A percentile compares a stretch with the other conserved stretches of the same genome.
These are phyloP conservation scores for Pleoardoris graminearum DNA, from an alignment of 2,329 filamentous ascomycete genomes.

Conservation along the genomic window DNA sequence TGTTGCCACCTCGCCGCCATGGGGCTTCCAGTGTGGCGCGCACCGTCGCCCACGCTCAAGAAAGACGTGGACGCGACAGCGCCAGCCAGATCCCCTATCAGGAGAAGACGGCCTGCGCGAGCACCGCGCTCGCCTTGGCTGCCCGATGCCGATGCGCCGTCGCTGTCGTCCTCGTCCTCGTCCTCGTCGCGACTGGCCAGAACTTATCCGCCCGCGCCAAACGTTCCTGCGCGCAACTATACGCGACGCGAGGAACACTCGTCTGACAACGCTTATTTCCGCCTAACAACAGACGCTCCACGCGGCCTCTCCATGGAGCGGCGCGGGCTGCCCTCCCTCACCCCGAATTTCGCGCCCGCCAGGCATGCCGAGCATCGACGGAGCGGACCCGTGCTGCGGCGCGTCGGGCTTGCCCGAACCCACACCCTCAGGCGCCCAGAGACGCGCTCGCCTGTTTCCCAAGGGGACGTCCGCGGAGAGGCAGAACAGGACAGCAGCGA, in stretches of 20 bases:
- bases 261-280: constrained; percentile 17
- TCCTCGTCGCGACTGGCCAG: constrained; percentile 20
- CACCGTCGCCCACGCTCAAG: constrained; percentile 53
- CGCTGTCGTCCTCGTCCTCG: constrained; percentile 19
- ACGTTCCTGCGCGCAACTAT: constrained; percentile 36
- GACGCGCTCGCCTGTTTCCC: background rate
- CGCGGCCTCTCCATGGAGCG: constrained; percentile 14
- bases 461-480: constrained; percentile 17
- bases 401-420: background rate
- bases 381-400: background rate
- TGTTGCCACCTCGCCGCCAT: constrained; percentile 39
- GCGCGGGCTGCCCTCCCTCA: constrained; percentile 33
- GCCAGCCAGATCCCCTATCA: constrained; percentile 56
- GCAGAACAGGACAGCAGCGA: constrained; percentile 29
- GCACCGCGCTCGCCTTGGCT: constrained; percentile 23
- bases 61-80: constrained; percentile 59
- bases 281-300: constrained; percentile 10
- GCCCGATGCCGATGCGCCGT: constrained; percentile 22
- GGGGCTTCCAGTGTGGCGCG: constrained; percentile 60
- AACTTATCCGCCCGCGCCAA: constrained; percentile 33
- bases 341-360: constrained; percentile 41
- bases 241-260: constrained; percentile 22
- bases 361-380: background rate
- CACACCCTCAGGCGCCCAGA: background rate
- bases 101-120: constrained; percentile 50